Percentiles rank a stretch among this genome's conserved stretches.
Evolutionary conservation across 768 basidiomycete species (phyloP).

Genomic region (Panaeolus papilionaceus): DNA sequence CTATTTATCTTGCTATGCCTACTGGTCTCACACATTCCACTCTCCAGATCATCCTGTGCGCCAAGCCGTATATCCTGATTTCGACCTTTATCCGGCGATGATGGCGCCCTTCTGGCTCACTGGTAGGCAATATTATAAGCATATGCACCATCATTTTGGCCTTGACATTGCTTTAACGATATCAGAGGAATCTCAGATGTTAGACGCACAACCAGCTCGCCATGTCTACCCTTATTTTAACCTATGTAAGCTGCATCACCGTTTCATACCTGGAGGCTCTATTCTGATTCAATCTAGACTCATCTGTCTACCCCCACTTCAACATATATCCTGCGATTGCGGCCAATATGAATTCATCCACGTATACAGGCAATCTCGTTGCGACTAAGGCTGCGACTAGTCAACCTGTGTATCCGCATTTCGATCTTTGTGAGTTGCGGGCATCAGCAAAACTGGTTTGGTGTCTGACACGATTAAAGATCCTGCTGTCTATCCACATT

Average conservation of each 20-base stretch:
- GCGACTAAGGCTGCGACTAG: not conserved
- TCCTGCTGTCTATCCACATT: slow-evolving; percentile 31
- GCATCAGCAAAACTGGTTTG: not conserved
- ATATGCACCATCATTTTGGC: not conserved
- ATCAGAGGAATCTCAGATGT: not conserved
- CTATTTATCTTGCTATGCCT: not conserved
- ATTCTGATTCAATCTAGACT: slow-evolving; percentile 29
- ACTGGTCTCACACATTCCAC: not conserved
- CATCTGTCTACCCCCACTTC: slow-evolving; percentile 44
- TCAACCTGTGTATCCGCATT: slow-evolving; percentile 37
- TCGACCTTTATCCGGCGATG: slow-evolving; percentile 21
- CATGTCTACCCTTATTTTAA: slow-evolving; percentile 37
- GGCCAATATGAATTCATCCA: not conserved
- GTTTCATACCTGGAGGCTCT: not conserved
- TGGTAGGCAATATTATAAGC: not conserved
- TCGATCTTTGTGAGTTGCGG: slow-evolving; percentile 41
- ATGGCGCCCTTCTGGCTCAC: not conserved
- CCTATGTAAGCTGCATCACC: slow-evolving; percentile 32
- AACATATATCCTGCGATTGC: slow-evolving; percentile 32
- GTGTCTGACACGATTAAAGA: slow-evolving; percentile 20
- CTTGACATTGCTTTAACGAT: not conserved
- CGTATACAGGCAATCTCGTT: not conserved
- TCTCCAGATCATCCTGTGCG: not conserved
- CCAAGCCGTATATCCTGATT: slow-evolving; percentile 14
- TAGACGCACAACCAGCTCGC: not conserved